Evolutionary conservation across 306 rosid genomes (phyloP).

Genomic region (Quercus berberidifolia): DNA sequence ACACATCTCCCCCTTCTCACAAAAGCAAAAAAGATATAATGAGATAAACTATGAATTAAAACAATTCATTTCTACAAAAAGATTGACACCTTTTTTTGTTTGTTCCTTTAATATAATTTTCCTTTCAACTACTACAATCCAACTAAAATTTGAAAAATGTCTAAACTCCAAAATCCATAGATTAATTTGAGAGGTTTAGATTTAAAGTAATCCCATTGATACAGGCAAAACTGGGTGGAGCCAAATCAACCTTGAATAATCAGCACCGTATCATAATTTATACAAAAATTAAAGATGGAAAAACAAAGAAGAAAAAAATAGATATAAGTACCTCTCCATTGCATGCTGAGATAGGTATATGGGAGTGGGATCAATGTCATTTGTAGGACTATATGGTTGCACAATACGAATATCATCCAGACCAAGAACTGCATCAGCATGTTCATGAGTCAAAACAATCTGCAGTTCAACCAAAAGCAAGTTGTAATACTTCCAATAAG

Average conservation of each 20-base stretch:
- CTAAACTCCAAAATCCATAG: not conserved
- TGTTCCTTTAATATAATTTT: not conserved
- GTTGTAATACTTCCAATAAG: conserved; percentile 3
- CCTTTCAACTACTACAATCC: not conserved
- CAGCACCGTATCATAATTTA: not conserved
- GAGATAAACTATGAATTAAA: no score
- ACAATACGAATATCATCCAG: conserved; percentile 92
- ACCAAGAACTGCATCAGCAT: conserved; percentile 99
- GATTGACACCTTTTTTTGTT: not conserved
- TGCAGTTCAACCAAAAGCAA: conserved; percentile 39
- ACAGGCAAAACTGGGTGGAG: not conserved
- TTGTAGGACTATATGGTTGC: conserved; percentile 77
- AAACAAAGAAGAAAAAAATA: not conserved
- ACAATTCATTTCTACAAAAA: not conserved
- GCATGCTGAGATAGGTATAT: conserved; percentile 74
- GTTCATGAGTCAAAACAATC: conserved; percentile 97
- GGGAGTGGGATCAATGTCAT: conserved; percentile 85
- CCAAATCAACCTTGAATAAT: not conserved
- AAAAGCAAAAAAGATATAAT: not conserved
- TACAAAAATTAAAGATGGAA: not conserved
- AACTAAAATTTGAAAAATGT: not conserved
- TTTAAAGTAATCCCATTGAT: not conserved
- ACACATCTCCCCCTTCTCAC: not conserved
- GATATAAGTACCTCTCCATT: conserved; percentile 71
- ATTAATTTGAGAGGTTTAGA: not conserved